Base-by-base conservation (phyloP, 768 basidiomycete genomes). In the Panaeolus cyanescens region DNA sequence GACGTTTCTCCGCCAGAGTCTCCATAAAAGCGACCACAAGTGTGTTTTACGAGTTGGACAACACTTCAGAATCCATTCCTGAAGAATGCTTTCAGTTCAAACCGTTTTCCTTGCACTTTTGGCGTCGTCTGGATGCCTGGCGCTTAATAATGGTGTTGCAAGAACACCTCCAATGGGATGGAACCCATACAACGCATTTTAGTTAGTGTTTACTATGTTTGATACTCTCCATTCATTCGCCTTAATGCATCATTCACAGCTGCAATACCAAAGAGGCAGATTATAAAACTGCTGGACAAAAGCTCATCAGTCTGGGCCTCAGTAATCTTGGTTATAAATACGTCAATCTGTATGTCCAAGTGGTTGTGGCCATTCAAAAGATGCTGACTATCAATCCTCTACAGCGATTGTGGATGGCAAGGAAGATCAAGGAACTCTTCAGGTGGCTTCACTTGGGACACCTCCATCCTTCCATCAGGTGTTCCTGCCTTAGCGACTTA, bases 321-420 rank as follows among this genome's bases (percentile, higher is more conserved):
- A 69, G 59, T 34, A 61, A 68, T 5, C 58, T 80, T 12, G 81
- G 80, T 42, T 83, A 81, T 61, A 64, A 76, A 30, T 78, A 79
- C 61, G 61, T 83, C 58, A 80, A 80, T 64, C 66, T 82, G 81
- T 80, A 66, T 28, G 74, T 55, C 3, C 54, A 3, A 19, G 4
- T 53, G 10, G 5, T 34, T 39, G 17, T 34, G 32, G 17, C 20
- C 4, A 59, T 39, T 31, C 32, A 12, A 19, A n/a, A 33, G 45
- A 30, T n/a, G 22, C 42, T 64, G 20, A n/a, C n/a, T n/a, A n/a
- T n/a, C n/a, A n/a, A n/a, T 31, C 19, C 22, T 37, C 12, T 17
- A 5, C 50, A 83, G 81, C 19, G 81, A 83, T 62, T 83, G 80
- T 66, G 81, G 79, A n/a, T 83, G 81, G 81, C 80, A 83, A 65